Evolutionary conservation across 1,284 basidiomycete genomes (phyloP), one percentile per base, ranked within the genome.

Genomic region (Trichosporon inkin): DNA sequence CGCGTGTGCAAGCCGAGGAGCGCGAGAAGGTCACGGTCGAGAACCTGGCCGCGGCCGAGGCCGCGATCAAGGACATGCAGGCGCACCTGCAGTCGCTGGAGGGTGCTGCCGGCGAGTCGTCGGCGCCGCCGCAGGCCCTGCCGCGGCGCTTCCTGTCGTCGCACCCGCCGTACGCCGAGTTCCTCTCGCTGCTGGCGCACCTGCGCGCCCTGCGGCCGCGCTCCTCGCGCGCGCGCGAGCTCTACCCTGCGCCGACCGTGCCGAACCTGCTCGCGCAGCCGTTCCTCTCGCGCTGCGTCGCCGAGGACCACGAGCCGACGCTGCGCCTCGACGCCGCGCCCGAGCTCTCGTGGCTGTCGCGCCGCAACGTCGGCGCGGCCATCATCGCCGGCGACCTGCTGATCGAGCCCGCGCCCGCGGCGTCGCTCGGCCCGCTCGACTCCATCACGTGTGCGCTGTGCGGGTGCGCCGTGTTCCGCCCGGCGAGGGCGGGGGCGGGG

Each of bases 281-380:
- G 0, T 97, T 97, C 79, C 78, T 98, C 24, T 84, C 89, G 16
- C 84, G 95, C 35, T 79, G 93, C 19, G 78, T 89, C 24, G 82
- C 83, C 3, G 96, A 99, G 78, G 95, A 99, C 77, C 90, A 94
- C 17, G 96, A 99, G 67, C 91, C 95, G 0, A 91, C 92, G 0
- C 81, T 98, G 37, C 87, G 96, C 2, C 84, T 99, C 22, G 93
- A 98, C 72, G 80, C 91, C n/a, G 93, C 95, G 0, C 91, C 94
- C 0, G 91, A 92, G 13, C 82, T 99, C 28, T 94, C 92, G 69
- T 98, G 92, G 89, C 82, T 99, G 13, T 89, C 89, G 10, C 84
- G 95, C 19, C 86, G 93, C 32, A 86, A 87, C n/a, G 89, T 97
- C 11, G 82, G 88, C 6, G 80, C 85, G 8, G 93, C 95, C 2